Evolutionary conservation across 352 stramenopile species (phyloP).

Genomic region (Blastocystis sp.): DNA sequence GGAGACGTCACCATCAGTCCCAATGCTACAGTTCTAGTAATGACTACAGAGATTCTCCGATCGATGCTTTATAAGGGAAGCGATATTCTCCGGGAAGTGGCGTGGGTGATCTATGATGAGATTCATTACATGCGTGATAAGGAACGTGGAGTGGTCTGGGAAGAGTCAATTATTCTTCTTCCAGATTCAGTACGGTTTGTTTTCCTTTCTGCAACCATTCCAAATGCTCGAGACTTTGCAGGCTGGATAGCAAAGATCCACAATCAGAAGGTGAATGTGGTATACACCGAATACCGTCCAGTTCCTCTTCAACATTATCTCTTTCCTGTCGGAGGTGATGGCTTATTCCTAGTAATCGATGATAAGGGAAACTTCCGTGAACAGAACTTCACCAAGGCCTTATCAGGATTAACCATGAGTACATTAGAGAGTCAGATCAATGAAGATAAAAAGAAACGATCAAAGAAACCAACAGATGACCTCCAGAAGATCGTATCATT

Average conservation of each 20-base stretch:
- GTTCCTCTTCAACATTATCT: constrained; percentile 97
- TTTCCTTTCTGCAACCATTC: constrained; percentile 96
- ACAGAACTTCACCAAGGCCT: constrained; percentile 88
- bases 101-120: constrained; percentile 95
- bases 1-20: constrained; percentile 99
- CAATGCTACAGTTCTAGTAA: constrained; percentile 89
- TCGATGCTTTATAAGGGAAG: constrained; percentile 96
- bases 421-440: constrained; percentile 67
- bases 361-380: constrained; percentile 95
- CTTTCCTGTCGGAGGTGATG: constrained; percentile 87
- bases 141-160: constrained; percentile 91
- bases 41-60: constrained; percentile 90
- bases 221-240: constrained; percentile 90
- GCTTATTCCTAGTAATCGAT: constrained; percentile 95
- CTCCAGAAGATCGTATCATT: constrained; percentile 94
- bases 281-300: constrained; percentile 99
- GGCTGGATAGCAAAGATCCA: constrained; percentile 96
- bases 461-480: constrained; percentile 73
- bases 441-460: constrained; percentile 78
- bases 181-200: constrained; percentile 95
- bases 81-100: constrained; percentile 91
- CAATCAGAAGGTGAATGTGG: constrained; percentile 97
- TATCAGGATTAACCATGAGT: constrained; percentile 72
- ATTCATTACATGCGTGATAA: constrained; percentile 99
- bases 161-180: constrained; percentile 96